phyloP scores from a whole-genome alignment of 2,329 filamentous ascomycete genomes.

The Zymoseptoria crescenta region DNA sequence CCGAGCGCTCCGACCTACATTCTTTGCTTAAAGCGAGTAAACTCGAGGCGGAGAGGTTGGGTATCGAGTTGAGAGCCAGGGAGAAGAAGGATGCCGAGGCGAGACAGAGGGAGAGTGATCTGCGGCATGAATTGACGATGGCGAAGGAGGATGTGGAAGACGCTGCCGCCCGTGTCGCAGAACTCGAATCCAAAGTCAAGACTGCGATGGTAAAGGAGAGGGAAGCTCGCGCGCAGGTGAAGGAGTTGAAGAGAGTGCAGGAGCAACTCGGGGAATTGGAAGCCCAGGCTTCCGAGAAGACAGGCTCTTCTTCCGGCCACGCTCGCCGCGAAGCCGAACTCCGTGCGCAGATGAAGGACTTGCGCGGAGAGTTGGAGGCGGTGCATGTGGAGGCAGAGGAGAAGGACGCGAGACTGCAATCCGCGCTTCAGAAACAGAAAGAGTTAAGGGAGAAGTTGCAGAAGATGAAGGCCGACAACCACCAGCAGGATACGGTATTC shows the following conservation, averaged over 20 bases:
- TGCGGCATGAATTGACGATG: constrained; percentile 61
- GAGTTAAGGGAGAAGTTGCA: constrained; percentile 28
- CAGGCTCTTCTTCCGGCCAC: constrained; percentile 30
- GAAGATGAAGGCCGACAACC: constrained; percentile 21
- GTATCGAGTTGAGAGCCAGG: constrained; percentile 62
- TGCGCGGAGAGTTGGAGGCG: constrained; percentile 27
- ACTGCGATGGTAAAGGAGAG: constrained; percentile 27
- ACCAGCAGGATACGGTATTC: constrained; percentile 16
- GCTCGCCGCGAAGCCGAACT: constrained; percentile 35
- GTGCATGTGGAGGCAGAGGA: constrained; percentile 35
- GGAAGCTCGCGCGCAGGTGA: constrained; percentile 31
- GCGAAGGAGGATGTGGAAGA: constrained; percentile 35
- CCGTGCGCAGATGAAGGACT: constrained; percentile 28
- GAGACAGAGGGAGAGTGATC: constrained; percentile 48
- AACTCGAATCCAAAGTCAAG: constrained; percentile 24
- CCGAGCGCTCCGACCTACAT: constrained; percentile 54
- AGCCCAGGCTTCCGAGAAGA: constrained; percentile 42
- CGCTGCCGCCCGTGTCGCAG: constrained; percentile 51
- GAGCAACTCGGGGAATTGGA: constrained; percentile 29
- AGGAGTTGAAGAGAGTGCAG: constrained; percentile 26
- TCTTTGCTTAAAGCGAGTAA: constrained; percentile 55
- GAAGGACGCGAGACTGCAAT: constrained; percentile 33
- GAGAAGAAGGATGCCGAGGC: constrained; percentile 56
- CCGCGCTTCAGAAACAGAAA: constrained; percentile 36
- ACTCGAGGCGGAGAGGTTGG: constrained; percentile 47